Evolutionary conservation across 2,329 filamentous ascomycete species (phyloP).

Genomic region (Phaeosphaeria sp.): DNA sequence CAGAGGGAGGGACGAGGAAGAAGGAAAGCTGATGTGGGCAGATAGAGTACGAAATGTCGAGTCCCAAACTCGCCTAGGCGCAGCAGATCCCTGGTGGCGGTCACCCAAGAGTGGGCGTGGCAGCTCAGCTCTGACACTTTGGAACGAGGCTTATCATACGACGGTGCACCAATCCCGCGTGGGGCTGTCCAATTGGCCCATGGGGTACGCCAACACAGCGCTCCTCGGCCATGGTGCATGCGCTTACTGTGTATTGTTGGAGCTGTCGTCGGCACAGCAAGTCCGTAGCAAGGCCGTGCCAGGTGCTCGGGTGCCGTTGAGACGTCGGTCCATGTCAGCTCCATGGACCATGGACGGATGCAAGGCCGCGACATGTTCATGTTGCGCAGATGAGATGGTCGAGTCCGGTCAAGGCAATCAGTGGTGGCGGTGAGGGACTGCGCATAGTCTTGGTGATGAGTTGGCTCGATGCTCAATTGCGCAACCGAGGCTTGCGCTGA

Average conservation of each 20-base stretch:
- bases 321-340: neutral
- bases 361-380: neutral
- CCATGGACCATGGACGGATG: neutral
- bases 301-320: neutral
- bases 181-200: conserved; percentile 1
- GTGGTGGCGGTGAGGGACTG: neutral
- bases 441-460: neutral
- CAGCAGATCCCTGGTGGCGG: conserved; percentile 3
- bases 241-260: conserved; percentile 1
- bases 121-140: conserved; percentile 3
- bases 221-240: neutral
- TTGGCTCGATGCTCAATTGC: neutral
- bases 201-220: neutral
- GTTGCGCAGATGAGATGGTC: neutral
- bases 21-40: conserved; percentile 3
- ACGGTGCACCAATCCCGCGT: conserved; percentile 5
- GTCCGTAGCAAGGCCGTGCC: neutral
- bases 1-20: neutral
- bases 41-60: conserved; percentile 1
- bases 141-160: conserved; percentile 4
- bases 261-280: neutral
- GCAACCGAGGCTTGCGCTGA: neutral
- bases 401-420: neutral
- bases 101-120: neutral
- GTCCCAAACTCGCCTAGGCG: conserved; percentile 2